Evolutionary conservation across 768 basidiomycete species (phyloP), one percentile per base, ranked within the genome.

Genomic region (Hortiboletus campestris): DNA sequence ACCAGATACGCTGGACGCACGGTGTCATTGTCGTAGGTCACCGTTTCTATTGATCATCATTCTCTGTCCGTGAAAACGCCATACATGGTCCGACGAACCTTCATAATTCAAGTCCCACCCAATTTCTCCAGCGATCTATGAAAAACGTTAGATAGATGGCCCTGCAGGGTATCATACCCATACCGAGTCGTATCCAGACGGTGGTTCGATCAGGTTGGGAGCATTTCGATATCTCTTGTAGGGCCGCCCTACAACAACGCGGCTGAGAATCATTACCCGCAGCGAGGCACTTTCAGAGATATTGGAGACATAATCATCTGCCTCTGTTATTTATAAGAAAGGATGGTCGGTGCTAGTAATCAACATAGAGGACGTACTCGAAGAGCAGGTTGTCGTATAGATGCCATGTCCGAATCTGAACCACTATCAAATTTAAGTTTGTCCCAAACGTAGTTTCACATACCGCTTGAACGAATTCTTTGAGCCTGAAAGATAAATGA

Each of bases 391-490:
- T 14, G 84, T 84, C 2, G 82, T 83, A 64, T 88, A 88, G 41
- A 88, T 86, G 4, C 86, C 86, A 7, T 74, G 76, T n/a, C 86
- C 86, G 65, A 88, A 88, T 57, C 85, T 83, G 60, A 41, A 34
- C 10, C 22, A 8, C 19, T n/a, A 35, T 50, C 44, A 58, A 39
- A 25, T 48, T 14, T 20, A 5, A 14, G 25, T 54, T 25, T 19
- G 16, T 34, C 51, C 32, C 7, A 20, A 16, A n/a, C 20, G 38
- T 38, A 16, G 25, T 36, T 36, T 19, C 45, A 56, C 60, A 35
- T 53, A 78, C 77, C 80, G 72, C 49, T 79, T 78, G 60, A 84
- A 85, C 35, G 80, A 78, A 63, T 85, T 76, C 61, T 83, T 82
- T 36, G 74, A 71, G 9, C 84, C 82, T 84, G 43, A 51, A 44